Base-by-base conservation (phyloP, 495 filamentous ascomycete genomes). In the Annulohypoxylon stygium region DNA sequence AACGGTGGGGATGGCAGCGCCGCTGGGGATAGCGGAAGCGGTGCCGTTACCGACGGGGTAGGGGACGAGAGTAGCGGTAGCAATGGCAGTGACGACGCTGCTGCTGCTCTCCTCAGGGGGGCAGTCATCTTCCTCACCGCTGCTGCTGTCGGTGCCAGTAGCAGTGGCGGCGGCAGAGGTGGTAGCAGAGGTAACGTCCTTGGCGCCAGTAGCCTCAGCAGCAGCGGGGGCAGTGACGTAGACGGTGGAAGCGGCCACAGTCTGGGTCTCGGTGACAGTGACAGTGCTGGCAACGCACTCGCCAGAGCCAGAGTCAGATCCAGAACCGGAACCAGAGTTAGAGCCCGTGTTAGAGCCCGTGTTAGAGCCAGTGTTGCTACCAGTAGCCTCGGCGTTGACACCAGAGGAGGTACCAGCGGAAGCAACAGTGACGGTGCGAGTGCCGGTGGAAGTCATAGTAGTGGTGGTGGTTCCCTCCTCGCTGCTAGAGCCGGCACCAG, bases 151-250 rank as follows among this genome's bases (percentile, higher is more conserved):
- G 61, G 71, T 69, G 14, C 72, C 58, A 43, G 57, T 61, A 41
- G 57, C 33, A 53, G 71, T 30, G 7, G 59, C 25, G 45, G 48
- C 37, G 23, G 36, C 41, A 30, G 71, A 59, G 25, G 65, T 11
- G 10, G 64, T 55, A 20, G 48, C 48, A 34, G 71, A 26, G 2
- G 66, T 37, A 36, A 69, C 57, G 14, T 43, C 68, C 51, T 70
- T 69, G 58, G 39, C 45, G 10, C 51, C 62, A 65, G 66, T 70
- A 9, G 54, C 34, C 39, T 58, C 65, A 30, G 63, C 55, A 39
- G 66, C 76, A 4, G 80, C 76, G 0, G 73, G 70, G 16, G 83
- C 76, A 11, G 84, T 86, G 36, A 86, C 71, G 78, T 83, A 84
- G 67, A 85, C 78, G 57, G 83, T 85, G 64, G 59, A 63, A 25